These are phyloP conservation scores for Erodium moschatum DNA, from an alignment of 441 rosid genomes.

Conservation along the genomic window DNA sequence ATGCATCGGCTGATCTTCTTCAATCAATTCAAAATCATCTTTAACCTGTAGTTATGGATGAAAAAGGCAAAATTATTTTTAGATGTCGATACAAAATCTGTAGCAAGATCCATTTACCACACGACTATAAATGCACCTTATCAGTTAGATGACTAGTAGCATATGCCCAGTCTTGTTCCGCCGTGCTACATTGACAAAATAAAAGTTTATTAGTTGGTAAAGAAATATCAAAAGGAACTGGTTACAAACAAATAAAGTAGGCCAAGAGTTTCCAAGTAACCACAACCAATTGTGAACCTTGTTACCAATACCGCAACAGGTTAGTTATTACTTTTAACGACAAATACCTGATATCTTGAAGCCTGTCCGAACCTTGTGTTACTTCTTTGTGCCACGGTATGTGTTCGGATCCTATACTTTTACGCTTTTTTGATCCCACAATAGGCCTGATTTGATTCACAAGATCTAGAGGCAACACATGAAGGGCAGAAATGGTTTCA, in stretches of 20 bases:
- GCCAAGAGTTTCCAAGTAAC: not conserved
- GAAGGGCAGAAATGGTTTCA: constrained; percentile 33
- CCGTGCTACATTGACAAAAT: constrained; percentile 38
- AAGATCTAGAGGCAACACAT: constrained; percentile 31
- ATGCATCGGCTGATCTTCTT: not conserved
- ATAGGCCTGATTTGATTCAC: constrained; percentile 21
- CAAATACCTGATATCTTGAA: constrained; percentile 49
- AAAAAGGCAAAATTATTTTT: constrained; percentile 3
- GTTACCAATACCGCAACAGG: too few species aligned
- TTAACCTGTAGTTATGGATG: constrained; percentile 42
- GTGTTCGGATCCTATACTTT: constrained; percentile 30
- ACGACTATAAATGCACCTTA: constrained; percentile 43
- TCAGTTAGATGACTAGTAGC: constrained; percentile 54
- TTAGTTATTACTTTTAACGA: not conserved
- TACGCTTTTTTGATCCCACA: constrained; percentile 49
- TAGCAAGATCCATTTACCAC: not conserved
- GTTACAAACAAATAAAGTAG: not conserved
- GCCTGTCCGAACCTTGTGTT: constrained; percentile 29
- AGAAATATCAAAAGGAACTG: not conserved
- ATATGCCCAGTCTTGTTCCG: constrained; percentile 64
- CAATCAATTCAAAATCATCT: constrained; percentile 33
- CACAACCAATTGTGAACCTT: too few species aligned
- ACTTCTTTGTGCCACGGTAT: constrained; percentile 66
- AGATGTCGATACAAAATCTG: not conserved
- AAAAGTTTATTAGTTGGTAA: not conserved